These are phyloP conservation scores for Furcasterigmium sp. DNA, from an alignment of 2,329 filamentous ascomycete species.

Conservation along the genomic window DNA sequence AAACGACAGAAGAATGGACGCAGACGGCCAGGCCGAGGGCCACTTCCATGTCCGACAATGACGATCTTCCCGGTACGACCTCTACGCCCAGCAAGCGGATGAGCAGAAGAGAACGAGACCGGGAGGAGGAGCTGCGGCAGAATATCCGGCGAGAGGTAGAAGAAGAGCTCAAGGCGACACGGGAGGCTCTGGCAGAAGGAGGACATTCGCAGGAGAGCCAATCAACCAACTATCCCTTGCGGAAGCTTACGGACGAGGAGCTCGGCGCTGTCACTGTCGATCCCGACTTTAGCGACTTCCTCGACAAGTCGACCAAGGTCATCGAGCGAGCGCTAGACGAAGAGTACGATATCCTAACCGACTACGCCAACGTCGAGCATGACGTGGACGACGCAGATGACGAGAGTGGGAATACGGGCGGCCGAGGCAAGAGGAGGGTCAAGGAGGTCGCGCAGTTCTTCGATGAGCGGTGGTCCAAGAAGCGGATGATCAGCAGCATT, in stretches of 20 bases:
- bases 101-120: conserved; percentile 73
- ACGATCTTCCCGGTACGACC: conserved; percentile 48
- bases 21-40: conserved; percentile 47
- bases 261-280: conserved; percentile 85
- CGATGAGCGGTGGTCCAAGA: conserved; percentile 93
- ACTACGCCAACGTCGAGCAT: conserved; percentile 80
- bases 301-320: conserved; percentile 93
- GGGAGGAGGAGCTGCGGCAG: conserved; percentile 83
- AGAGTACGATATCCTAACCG: conserved; percentile 92
- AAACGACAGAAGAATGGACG: conserved; percentile 76
- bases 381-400: conserved; percentile 79
- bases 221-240: conserved; percentile 64
- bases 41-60: conserved; percentile 58
- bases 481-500: conserved; percentile 92
- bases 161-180: conserved; percentile 76
- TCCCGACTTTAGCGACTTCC: conserved; percentile 89
- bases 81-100: conserved; percentile 65
- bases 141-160: conserved; percentile 86
- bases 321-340: conserved; percentile 93
- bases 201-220: conserved; percentile 34
- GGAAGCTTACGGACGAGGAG: conserved; percentile 78
- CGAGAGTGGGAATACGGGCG: conserved; percentile 62
- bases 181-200: conserved; percentile 52
- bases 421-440: conserved; percentile 67
- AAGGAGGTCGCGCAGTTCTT: conserved; percentile 92